Evolutionary conservation across 2,329 filamentous ascomycete species (phyloP), one percentile per base, ranked within the genome.

Genomic region (Pseudocercospora fuligena): DNA sequence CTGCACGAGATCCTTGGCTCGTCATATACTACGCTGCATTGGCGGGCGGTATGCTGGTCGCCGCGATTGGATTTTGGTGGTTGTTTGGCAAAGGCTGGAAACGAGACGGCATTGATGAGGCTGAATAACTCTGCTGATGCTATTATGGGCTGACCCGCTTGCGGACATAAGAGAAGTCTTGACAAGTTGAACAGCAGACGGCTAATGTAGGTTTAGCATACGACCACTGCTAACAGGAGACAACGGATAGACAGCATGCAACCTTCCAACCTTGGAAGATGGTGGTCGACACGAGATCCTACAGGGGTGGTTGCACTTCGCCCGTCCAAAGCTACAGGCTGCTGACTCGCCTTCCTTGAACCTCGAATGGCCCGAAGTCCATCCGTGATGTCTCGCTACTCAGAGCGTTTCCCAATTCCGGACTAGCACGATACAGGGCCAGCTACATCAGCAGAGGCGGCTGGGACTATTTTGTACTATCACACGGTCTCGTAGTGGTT

Each of bases 1-100:
- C 74, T 9, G 58, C 66, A n/a, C 33, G 54, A 51, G 66, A 68
- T 65, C 66, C 66, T n/a, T 60, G 53, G 51, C 29, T 68, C 14
- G 63, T 68, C 46, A 27, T 54, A 11, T 65, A 63, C 33, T 68
- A 68, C 31, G 66, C 36, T 21, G 43, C 51, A 12, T 40, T 68
- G 46, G 66, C 66, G 9, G 65, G 56, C 31, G 61, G 21, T 4
- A 66, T 66, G 64, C 16, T 66, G 21, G 14, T 63, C 7, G 59
- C 64, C 8, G 64, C 60, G 6, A 40, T 43, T 9, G 29, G 61
- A 19, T 66, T 66, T 16, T 66, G 64, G 64, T 66, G 59, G 53
- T 19, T 60, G 11, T 66, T 66, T 59, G 31, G 59, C 9, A 33
- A 60, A 43, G 33, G 47, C 14, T 51, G 21, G 47, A 49, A n/a